Evolutionary conservation across 345 rosid species (phyloP), one percentile per base, ranked within the genome.

Genomic region (Syzygium jambos): DNA sequence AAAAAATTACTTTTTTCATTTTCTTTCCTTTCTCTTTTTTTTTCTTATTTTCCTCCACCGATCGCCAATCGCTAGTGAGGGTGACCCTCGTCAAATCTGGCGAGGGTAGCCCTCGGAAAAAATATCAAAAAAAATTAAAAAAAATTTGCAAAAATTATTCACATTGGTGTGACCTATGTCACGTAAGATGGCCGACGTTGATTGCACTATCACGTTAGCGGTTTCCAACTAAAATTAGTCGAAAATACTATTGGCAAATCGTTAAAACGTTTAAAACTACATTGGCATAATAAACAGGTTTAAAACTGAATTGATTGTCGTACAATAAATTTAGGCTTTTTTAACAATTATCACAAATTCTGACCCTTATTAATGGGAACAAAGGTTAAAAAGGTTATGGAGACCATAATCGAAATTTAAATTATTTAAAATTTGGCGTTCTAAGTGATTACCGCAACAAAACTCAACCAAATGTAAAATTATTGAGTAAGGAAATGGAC

Each of bases 131-230:
- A 12, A 2, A 5, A 13, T 3, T 0, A 12, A 3, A 2, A 15
- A 63, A 0, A 65, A 16, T 65, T 9, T 65, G 16, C 16, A 65
- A 30, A 65, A 30, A 65, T 65, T 15, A 16, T 65, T 15, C 8
- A 63, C 54, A 13, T 3, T 5, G 16, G 17, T 7, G 6, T 17
- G 5, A 11, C 3, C 5, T 53, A 0, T 53, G 55, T 4, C 21
- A 53, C 57, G 19, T 54, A 7, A 25, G 4, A 54, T 25, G 5
- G 19, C 6, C 55, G 8, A 4, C 19, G 55, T 6, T 65, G 22
- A 30, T 3, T 65, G 0, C 3, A 29, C 16, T 0, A 1, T 0
- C 4, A 14, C 0, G 0, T 30, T 1, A 7, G 0, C 2, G 0
- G 16, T 65, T 65, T 29, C 2, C 9, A 2, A 30, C 8, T 10